These are phyloP conservation scores for Atalantia buxifolia DNA, from an alignment of 345 rosid genomes.

Conservation along the genomic window DNA sequence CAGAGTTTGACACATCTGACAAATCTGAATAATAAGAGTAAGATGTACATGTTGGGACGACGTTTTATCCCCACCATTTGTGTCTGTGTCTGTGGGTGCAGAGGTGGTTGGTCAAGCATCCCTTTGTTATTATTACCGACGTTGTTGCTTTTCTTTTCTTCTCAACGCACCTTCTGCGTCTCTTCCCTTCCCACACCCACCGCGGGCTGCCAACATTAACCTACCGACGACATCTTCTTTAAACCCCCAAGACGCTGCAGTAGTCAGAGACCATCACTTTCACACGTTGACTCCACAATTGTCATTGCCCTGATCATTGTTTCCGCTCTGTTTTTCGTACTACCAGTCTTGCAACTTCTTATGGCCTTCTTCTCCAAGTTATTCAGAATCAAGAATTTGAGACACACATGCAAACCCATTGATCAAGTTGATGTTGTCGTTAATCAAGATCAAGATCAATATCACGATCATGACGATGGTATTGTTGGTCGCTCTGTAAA, in stretches of 20 bases:
- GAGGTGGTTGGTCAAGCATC: constrained; percentile 5
- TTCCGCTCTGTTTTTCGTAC: constrained; percentile 5
- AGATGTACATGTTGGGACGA: background rate
- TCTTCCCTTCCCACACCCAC: constrained; percentile 19
- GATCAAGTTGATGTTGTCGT: constrained; percentile 3
- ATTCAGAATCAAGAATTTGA: constrained; percentile 19
- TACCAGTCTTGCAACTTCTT: constrained; percentile 5
- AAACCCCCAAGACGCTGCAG: background rate
- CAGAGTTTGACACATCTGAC: background rate
- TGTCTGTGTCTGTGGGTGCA: constrained; percentile 23
- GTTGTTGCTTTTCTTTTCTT: background rate
- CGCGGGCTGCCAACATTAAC: background rate
- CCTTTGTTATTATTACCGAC: constrained; percentile 10
- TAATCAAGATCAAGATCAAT: background rate
- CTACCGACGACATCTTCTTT: constrained; percentile 30
- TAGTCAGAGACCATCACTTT: background rate
- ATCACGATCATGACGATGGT: background rate
- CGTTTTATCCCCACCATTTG: background rate
- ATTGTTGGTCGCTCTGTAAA: constrained; percentile 6
- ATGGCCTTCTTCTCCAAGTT: constrained; percentile 42
- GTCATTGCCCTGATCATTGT: background rate
- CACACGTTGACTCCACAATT: background rate
- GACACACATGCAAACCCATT: background rate
- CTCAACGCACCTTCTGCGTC: constrained; percentile 24
- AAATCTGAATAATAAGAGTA: background rate